Evolutionary conservation across 345 rosid species (phyloP).

Genomic region (Noccaea caerulescens): DNA sequence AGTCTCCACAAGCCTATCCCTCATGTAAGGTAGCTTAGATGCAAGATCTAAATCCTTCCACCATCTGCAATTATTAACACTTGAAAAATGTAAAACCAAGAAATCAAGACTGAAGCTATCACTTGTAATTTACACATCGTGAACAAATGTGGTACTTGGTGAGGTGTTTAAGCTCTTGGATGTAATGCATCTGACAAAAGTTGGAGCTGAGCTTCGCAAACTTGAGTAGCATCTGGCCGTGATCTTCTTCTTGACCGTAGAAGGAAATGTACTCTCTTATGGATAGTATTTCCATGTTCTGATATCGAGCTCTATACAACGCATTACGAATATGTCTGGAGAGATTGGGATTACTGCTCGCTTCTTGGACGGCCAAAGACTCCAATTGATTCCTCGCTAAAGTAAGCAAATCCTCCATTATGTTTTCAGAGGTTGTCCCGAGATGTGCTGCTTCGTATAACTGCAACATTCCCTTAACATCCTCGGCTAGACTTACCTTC

Average conservation of each 20-base stretch:
- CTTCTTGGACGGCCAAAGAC: neutral
- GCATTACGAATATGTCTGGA: neutral
- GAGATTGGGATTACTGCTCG: neutral
- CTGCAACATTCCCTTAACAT: slow-evolving; percentile 13
- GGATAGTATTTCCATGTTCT: slow-evolving; percentile 2
- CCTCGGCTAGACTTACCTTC: neutral
- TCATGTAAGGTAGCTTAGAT: slow-evolving; percentile 19
- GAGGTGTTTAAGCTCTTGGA: slow-evolving; percentile 14
- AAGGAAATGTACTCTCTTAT: slow-evolving; percentile 6
- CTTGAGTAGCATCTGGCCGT: slow-evolving; percentile 21
- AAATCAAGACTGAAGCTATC: neutral
- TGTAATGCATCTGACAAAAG: slow-evolving; percentile 26
- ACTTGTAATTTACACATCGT: neutral
- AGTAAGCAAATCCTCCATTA: slow-evolving; percentile 2
- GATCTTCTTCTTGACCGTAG: slow-evolving; percentile 19
- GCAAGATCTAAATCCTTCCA: slow-evolving; percentile 14
- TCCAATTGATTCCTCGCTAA: neutral
- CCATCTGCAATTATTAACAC: slow-evolving; percentile 16
- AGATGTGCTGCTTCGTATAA: slow-evolving; percentile 21
- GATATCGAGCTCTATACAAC: slow-evolving; percentile 9
- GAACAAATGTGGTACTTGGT: neutral
- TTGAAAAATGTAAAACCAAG: neutral
- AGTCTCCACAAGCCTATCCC: slow-evolving; percentile 27
- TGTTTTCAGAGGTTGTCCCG: slow-evolving; percentile 5
- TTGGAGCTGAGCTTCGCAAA: slow-evolving; percentile 24